Evolutionary conservation across 768 basidiomycete species (phyloP), one percentile per base, ranked within the genome.

Genomic region (Kwoniella heveanensis): DNA sequence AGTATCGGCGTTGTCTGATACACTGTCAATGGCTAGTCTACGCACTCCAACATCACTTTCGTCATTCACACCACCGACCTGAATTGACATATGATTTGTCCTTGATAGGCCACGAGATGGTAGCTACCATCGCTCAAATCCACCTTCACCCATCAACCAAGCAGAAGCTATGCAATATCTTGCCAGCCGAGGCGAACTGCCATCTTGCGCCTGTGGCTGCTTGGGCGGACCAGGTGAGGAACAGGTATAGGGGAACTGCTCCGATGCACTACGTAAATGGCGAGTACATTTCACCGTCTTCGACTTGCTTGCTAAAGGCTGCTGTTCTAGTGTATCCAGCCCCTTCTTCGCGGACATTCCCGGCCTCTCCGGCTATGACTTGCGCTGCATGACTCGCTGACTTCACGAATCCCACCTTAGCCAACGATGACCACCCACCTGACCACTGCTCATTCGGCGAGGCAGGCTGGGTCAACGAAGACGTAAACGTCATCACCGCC

Each of bases 41-140:
- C n/a, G n/a, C n/a, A n/a, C n/a, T n/a, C n/a, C n/a, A n/a, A 32
- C 5, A 32, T 32, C 5, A 5, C 32, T 32, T 32, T 5, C 32
- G 32, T 32, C n/a, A n/a, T 32, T 32, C 36, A 10, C 21, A 3
- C 19, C 24, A 25, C 19, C 27, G 26, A 24, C 1, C 46, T 59
- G 17, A n/a, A 17, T 13, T 32, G 32, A 32, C 32, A 13, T 5
- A 5, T 32, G 32, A 32, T 6, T 13, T 5, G 32, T 32, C 5
- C 13, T 32, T 32, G 5, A 13, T 32, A 87, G 92, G 94, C 2
- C 94, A 97, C 71, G 90, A 96, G 82, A 88, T 96, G 30, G 86
- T 92, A 5, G 94, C 93, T 0, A 95, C 93, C 3, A 90, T 98
- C 60, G 95, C 95, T 0, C 90, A 97, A 77, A 91, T 94, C 63